Conservation (phyloP, 345 rosid species). For the Brassica juncea region DNA sequence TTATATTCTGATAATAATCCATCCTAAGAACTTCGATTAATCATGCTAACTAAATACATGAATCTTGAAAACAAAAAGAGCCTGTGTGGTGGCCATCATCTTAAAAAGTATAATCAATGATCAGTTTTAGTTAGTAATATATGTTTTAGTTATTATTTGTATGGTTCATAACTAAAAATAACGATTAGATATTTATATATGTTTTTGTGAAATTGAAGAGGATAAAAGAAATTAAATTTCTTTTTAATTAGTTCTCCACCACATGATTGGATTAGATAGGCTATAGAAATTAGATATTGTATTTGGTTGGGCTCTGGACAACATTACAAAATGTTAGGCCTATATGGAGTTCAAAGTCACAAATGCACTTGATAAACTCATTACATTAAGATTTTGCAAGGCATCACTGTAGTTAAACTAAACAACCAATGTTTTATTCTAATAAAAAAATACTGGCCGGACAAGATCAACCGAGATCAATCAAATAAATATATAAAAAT, state of each 20-base stretch:
- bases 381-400: slow-evolving; percentile 6
- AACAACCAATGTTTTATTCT: background rate
- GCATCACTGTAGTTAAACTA: background rate
- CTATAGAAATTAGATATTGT: background rate
- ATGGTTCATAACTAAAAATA: background rate
- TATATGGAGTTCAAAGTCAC: slow-evolving; percentile 14
- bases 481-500: background rate
- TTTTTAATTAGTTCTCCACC: background rate
- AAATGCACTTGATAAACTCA: background rate
- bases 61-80: background rate
- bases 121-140: too few species aligned
- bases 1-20: too few species aligned
- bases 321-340: slow-evolving; percentile 10
- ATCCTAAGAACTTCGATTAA: too few species aligned
- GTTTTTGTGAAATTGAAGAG: background rate
- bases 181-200: too few species aligned
- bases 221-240: background rate
- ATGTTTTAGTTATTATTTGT: background rate
- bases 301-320: background rate
- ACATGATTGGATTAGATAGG: slow-evolving; percentile 3
- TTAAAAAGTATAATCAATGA: too few species aligned
- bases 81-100: too few species aligned
- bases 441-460: slow-evolving; percentile 19
- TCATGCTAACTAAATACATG: background rate
- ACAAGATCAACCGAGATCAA: slow-evolving; percentile 27